Percentiles rank a stretch among this genome's conserved stretches.
Evolutionary conservation across 371 early-diverging fungal genomes (phyloP).

Genomic region (Lichtheimia hyalospora): DNA sequence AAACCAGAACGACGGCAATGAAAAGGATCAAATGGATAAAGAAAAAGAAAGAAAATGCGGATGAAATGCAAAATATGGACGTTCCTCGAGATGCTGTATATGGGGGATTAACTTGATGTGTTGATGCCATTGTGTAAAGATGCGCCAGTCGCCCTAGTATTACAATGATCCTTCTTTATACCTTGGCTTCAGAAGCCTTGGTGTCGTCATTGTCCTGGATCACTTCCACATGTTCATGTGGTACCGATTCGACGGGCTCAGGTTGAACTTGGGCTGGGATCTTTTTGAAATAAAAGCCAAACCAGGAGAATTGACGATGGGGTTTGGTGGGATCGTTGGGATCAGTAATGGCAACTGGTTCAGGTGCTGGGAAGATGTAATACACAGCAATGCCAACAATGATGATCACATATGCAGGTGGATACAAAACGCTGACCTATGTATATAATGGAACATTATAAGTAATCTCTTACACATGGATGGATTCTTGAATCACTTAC

Average conservation of each 20-base stretch:
- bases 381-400: conserved; percentile 65
- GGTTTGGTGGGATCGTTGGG: conserved; percentile 17
- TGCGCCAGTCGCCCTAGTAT: too few species aligned
- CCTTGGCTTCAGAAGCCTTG: too few species aligned
- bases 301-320: conserved; percentile 5
- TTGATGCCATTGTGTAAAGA: too few species aligned
- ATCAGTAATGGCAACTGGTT: conserved; percentile 27
- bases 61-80: conserved; percentile 1
- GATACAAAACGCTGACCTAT: conserved; percentile 57
- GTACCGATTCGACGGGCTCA: not conserved
- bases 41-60: not conserved
- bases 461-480: not conserved
- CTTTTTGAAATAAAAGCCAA: conserved; percentile 14
- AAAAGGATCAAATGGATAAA: not conserved
- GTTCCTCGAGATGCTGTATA: conserved; percentile 7
- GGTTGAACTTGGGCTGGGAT: not conserved
- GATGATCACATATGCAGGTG: conserved; percentile 64
- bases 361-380: conserved; percentile 53
- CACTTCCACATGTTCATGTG: not conserved
- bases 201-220: too few species aligned
- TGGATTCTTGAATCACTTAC: conserved; percentile 22
- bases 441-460: not conserved
- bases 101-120: not conserved
- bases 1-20: not conserved
- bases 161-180: too few species aligned